Conservation (phyloP, 495 filamentous ascomycete genomes). For the Rhypophila decipiens region DNA sequence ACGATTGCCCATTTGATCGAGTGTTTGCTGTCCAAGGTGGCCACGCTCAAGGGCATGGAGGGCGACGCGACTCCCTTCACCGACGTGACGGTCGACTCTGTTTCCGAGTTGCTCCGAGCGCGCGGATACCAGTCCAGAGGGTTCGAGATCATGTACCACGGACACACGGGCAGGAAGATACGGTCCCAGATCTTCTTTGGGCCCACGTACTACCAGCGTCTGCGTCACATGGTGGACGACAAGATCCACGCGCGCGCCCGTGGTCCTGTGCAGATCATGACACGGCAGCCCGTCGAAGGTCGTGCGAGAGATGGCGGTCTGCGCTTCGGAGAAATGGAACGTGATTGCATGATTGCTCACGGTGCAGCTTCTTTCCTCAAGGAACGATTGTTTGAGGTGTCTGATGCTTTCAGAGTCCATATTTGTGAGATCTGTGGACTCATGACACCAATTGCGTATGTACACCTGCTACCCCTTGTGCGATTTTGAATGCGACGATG, state of each 20-base stretch:
- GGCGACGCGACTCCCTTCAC: slow-evolving; percentile 98
- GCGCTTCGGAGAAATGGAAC: slow-evolving; percentile 99
- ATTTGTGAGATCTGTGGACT: slow-evolving; percentile 98
- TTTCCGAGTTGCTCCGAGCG: slow-evolving; percentile 84
- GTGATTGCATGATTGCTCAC: slow-evolving; percentile 99
- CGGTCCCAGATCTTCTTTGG: slow-evolving; percentile 93
- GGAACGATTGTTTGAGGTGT: slow-evolving; percentile 94
- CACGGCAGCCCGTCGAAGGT: slow-evolving; percentile 96
- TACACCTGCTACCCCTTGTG: too few species aligned
- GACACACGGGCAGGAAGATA: slow-evolving; percentile 89
- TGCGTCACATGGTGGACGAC: slow-evolving; percentile 99
- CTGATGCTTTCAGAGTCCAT: slow-evolving; percentile 96
- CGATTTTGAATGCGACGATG: slow-evolving; percentile 3
- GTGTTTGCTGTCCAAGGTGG: slow-evolving; percentile 93
- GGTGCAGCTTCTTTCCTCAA: slow-evolving; percentile 95
- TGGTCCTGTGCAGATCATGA: slow-evolving; percentile 95
- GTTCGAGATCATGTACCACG: slow-evolving; percentile 98
- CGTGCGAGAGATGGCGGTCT: slow-evolving; percentile 95
- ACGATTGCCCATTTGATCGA: slow-evolving; percentile 99
- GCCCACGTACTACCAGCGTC: slow-evolving; percentile 97
- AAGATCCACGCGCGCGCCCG: slow-evolving; percentile 98
- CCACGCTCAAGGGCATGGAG: slow-evolving; percentile 81
- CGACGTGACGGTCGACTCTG: slow-evolving; percentile 88
- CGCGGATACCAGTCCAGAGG: slow-evolving; percentile 94
- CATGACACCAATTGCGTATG: slow-evolving; percentile 99